Evolutionary conservation across 78 protist species (phyloP).

Genomic region (Emiliania huxleyi): DNA sequence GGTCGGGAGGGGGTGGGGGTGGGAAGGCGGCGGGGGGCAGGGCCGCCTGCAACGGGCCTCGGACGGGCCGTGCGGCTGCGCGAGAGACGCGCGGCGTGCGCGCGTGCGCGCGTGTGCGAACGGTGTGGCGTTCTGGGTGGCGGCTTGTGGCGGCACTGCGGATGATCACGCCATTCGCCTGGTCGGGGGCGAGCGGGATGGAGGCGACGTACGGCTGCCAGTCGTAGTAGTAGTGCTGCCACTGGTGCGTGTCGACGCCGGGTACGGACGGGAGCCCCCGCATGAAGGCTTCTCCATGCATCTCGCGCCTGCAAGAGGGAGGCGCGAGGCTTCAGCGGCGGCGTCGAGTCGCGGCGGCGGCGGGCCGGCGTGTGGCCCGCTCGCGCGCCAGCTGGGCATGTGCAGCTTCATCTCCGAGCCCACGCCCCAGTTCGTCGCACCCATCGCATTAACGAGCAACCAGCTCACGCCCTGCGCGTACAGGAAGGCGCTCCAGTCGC

Average conservation of each 20-base stretch:
- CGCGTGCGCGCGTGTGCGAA: too few relatives aligned
- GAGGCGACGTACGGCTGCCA: background rate
- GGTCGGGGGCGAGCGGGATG: background rate
- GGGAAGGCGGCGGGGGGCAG: too few relatives aligned
- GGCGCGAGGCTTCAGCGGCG: too few relatives aligned
- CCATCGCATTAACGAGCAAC: background rate
- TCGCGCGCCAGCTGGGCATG: background rate
- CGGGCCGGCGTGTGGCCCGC: too few relatives aligned
- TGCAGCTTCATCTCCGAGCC: background rate
- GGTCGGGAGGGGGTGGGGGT: background rate
- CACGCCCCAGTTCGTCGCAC: background rate
- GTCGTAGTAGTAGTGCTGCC: background rate
- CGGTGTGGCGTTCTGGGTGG: too few relatives aligned
- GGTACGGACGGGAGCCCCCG: background rate
- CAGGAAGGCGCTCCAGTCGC: background rate
- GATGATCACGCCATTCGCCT: too few relatives aligned
- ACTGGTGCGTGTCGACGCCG: background rate
- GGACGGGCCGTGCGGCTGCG: too few relatives aligned
- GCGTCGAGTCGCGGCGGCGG: too few relatives aligned
- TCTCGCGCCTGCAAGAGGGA: too few relatives aligned
- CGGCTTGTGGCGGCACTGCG: too few relatives aligned
- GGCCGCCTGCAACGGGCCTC: too few relatives aligned
- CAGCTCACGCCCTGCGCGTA: background rate
- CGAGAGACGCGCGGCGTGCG: too few relatives aligned
- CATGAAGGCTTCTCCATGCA: background rate